A percentile compares a stretch with the other conserved stretches of the same genome.
phyloP scores from a whole-genome alignment of 371 early-diverging fungal genomes.

The Basidiobolus meristosporus region DNA sequence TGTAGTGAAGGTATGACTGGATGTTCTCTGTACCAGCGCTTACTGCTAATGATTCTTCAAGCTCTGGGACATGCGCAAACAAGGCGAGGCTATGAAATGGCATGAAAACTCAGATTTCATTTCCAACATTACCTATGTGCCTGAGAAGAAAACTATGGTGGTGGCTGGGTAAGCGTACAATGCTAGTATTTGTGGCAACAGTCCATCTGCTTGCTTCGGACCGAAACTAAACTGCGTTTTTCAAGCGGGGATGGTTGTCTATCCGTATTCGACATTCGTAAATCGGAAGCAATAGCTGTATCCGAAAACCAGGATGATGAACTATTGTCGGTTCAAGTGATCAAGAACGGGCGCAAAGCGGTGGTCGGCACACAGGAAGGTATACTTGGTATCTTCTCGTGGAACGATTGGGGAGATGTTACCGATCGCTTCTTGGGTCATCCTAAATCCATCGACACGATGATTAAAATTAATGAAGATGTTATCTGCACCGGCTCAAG shows the following conservation, averaged over 20 bases:
- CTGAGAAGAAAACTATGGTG: constrained; percentile 41
- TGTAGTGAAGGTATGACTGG: too few relatives aligned
- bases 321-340: constrained; percentile 51
- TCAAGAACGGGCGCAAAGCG: constrained; percentile 60
- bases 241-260: constrained; percentile 82
- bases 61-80: constrained; percentile 72
- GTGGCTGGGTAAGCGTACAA: too few relatives aligned
- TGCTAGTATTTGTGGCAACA: too few relatives aligned
- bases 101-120: constrained; percentile 75
- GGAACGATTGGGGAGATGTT: constrained; percentile 82
- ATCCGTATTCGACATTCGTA: constrained; percentile 75
- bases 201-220: not conserved
- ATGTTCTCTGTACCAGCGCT: too few relatives aligned
- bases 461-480: constrained; percentile 62
- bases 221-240: constrained; percentile 1
- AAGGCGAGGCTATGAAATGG: constrained; percentile 41
- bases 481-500: constrained; percentile 70
- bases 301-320: constrained; percentile 89
- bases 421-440: constrained; percentile 83
- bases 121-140: constrained; percentile 51
- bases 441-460: constrained; percentile 66
- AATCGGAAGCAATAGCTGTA: constrained; percentile 48
- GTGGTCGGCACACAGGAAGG: constrained; percentile 83
- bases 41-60: too few relatives aligned
- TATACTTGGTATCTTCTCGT: constrained; percentile 48